Evolutionary conservation across 2,329 filamentous ascomycete genomes (phyloP).

Genomic region (Amesomyces nigricolor): DNA sequence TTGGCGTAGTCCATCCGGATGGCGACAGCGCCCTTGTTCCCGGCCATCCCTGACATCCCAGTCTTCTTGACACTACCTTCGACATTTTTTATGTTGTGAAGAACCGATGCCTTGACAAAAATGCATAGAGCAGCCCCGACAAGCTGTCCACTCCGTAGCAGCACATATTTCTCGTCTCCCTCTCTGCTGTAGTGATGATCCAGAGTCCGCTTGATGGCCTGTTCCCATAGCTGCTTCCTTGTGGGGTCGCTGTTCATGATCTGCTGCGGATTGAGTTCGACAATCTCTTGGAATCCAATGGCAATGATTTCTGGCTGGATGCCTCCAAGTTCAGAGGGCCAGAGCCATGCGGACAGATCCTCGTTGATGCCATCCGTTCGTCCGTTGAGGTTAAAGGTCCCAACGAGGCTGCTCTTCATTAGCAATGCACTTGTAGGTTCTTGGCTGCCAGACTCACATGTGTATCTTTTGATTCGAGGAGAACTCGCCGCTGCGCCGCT

Average conservation of each 20-base stretch:
- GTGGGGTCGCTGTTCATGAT: slow-evolving; percentile 98
- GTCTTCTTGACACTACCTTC: slow-evolving; percentile 92
- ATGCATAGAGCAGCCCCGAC: slow-evolving; percentile 90
- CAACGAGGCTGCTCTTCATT: slow-evolving; percentile 48
- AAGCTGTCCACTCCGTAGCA: slow-evolving; percentile 85
- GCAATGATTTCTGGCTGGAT: slow-evolving; percentile 78
- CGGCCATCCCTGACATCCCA: slow-evolving; percentile 93
- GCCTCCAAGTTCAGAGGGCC: slow-evolving; percentile 53
- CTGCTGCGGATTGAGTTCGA: slow-evolving; percentile 94
- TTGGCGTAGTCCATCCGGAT: slow-evolving; percentile 93
- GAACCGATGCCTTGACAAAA: slow-evolving; percentile 73
- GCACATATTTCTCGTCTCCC: slow-evolving; percentile 74
- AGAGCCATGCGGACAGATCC: slow-evolving; percentile 83
- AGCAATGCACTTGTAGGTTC: slow-evolving; percentile 11
- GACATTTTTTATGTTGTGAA: slow-evolving; percentile 88
- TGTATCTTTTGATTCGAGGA: slow-evolving; percentile 68
- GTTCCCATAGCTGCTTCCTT: slow-evolving; percentile 80
- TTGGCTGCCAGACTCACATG: slow-evolving; percentile 50
- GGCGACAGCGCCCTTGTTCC: slow-evolving; percentile 95
- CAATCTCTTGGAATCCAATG: slow-evolving; percentile 95
- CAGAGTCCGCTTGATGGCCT: slow-evolving; percentile 68
- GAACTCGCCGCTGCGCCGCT: slow-evolving; percentile 63
- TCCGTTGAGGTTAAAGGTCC: slow-evolving; percentile 94
- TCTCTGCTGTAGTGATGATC: slow-evolving; percentile 63
- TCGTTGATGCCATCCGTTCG: slow-evolving; percentile 69